phyloP scores from a whole-genome alignment of 768 basidiomycete species.

The Phylloporus sp. region DNA sequence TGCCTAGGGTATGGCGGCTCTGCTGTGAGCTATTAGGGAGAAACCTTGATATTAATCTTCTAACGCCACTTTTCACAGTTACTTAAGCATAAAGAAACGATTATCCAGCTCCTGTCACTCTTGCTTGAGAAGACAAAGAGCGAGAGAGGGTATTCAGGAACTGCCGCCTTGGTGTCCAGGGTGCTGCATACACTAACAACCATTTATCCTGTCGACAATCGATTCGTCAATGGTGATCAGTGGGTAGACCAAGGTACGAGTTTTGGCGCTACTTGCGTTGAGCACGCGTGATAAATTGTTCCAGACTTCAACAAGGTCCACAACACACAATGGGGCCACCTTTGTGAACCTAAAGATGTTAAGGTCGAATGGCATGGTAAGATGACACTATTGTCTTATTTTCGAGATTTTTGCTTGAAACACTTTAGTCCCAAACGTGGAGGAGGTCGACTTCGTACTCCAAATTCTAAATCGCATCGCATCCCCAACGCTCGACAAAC shows the following conservation, averaged over 20 bases:
- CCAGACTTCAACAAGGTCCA: conserved; percentile 63
- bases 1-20: conserved; percentile 73
- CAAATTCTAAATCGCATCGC: conserved; percentile 72
- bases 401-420: conserved; percentile 10
- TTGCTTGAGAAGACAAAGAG: conserved; percentile 79
- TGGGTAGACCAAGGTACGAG: conserved; percentile 72
- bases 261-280: neutral
- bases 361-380: conserved; percentile 85
- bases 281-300: conserved; percentile 1
- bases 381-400: neutral
- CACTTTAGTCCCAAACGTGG: conserved; percentile 39
- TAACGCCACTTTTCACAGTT: conserved; percentile 41
- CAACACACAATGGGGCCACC: conserved; percentile 72
- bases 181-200: conserved; percentile 71
- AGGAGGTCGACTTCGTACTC: conserved; percentile 77
- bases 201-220: conserved; percentile 72
- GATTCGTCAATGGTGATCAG: conserved; percentile 78
- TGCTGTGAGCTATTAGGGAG: conserved; percentile 40
- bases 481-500: conserved; percentile 58
- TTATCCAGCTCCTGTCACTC: conserved; percentile 58
- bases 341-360: conserved; percentile 76
- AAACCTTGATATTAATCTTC: neutral
- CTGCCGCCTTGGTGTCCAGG: conserved; percentile 72
- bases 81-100: conserved; percentile 60
- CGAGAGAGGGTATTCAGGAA: conserved; percentile 83